These are phyloP conservation scores for Neoscytalidium dimidiatum DNA, from an alignment of 2,329 filamentous ascomycete species.

Conservation along the genomic window DNA sequence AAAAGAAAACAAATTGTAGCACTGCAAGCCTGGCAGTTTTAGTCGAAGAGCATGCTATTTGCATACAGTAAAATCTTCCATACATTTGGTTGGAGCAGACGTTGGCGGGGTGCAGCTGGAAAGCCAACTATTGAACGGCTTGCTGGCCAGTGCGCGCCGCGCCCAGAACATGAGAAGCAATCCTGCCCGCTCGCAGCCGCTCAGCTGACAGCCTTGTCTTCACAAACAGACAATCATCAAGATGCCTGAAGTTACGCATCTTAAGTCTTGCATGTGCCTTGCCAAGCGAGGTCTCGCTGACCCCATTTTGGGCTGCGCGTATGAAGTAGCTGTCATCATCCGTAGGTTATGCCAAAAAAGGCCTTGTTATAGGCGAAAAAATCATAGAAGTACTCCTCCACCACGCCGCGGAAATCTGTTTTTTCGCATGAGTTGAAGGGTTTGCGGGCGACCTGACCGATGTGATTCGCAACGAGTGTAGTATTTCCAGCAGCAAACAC, in stretches of 20 bases:
- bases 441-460: too few species aligned
- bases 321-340: too few species aligned
- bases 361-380: too few species aligned
- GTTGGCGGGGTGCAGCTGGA: background rate
- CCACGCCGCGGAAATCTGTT: too few species aligned
- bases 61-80: background rate
- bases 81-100: background rate
- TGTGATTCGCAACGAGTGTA: background rate
- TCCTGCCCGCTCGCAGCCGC: background rate
- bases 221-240: background rate
- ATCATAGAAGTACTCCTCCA: too few species aligned
- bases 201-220: background rate
- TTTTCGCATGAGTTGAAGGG: too few species aligned
- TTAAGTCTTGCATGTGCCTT: background rate
- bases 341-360: too few species aligned
- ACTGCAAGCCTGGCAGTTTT: background rate
- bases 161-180: background rate
- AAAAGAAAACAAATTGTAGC: background rate
- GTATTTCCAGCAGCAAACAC: background rate
- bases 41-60: background rate
- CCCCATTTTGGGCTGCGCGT: too few species aligned
- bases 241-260: background rate
- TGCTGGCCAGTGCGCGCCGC: background rate
- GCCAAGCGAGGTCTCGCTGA: too few species aligned
- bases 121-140: background rate